Base-by-base conservation (phyloP, 2,329 filamentous ascomycete species). In the Rhytidhysteron rufulum region DNA sequence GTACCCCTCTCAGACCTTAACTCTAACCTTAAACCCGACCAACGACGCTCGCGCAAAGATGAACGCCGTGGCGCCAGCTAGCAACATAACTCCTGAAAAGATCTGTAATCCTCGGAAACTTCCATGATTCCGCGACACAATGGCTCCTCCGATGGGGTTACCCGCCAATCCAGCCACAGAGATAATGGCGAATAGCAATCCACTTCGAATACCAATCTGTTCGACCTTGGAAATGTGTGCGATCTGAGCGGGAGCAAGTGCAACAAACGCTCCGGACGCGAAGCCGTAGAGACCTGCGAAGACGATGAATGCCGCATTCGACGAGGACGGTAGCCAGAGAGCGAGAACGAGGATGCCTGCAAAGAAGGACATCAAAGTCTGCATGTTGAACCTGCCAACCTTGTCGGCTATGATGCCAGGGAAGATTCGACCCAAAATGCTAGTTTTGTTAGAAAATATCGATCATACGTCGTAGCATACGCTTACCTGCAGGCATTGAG, bases 141-240 rank as follows among this genome's bases (percentile, higher is more conserved):
- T 40, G 7, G 49, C 50, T 6, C 83, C 83, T 8, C 72, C 82
- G 48, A 86, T 82, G 2, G 83, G 83, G 38, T 72, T 78, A 1
- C 82, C 80, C 0, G 77, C 79, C 40, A 88, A 63, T 0, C 77
- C 80, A 13, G 79, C 83, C 27, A 87, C 63, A 1, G 77, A 73
- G 40, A 78, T 70, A 38, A 80, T 58, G 10, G 77, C 71, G 54
- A 84, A 85, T 16, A 77, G 67, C 0, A 74, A 73, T 2, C 85
- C 85, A 3, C 72, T 80, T 5, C 85, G 72, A 5, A 79, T 73
- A 15, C 85, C 85, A 30, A 88, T 83, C 60, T 87, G 71, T 21
- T 75, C 69, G 30, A 87, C 73, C 39, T 84, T 78, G 2, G 78
- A 82, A 45, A 88, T 83, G 52, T 86, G 81, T 2, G 82, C 83